Evolutionary conservation across 306 rosid species (phyloP).

Genomic region (Prinsepia uniflora): DNA sequence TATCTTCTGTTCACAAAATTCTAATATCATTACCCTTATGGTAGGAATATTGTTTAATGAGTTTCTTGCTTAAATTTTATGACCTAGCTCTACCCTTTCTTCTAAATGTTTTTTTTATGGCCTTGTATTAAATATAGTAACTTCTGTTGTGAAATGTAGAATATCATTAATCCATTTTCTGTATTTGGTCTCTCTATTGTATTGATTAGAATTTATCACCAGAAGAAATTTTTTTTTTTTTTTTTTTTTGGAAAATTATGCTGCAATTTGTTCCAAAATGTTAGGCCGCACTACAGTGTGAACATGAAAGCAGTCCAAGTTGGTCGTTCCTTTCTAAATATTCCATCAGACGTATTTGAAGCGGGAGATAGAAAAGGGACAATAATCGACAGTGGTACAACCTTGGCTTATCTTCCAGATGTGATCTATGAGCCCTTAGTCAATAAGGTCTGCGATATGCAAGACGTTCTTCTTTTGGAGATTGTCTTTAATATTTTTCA

Average conservation of each 20-base stretch:
- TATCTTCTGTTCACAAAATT: not conserved
- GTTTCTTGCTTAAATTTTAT: not conserved
- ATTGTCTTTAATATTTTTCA: not conserved
- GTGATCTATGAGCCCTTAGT: constrained; percentile 72
- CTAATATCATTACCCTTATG: not conserved
- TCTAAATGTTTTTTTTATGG: not conserved
- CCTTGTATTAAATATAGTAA: not conserved
- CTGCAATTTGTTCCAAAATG: constrained; percentile 19
- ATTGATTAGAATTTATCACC: not conserved
- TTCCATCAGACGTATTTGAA: constrained; percentile 59
- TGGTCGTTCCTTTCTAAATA: constrained; percentile 53
- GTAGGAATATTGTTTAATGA: not conserved
- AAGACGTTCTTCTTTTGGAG: not conserved
- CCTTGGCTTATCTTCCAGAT: constrained; percentile 98
- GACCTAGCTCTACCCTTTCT: not conserved
- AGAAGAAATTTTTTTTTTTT: not conserved
- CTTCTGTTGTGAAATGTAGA: not conserved
- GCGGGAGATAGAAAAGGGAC: constrained; percentile 75
- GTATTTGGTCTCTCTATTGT: not conserved
- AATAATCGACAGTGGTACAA: constrained; percentile 94
- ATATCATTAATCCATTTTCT: not conserved
- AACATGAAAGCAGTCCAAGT: constrained; percentile 93
- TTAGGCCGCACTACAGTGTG: constrained; percentile 87
- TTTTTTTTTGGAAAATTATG: constrained; percentile 12
- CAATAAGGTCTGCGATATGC: constrained; percentile 44